Evolutionary conservation across 176 grass and related monocot genomes (phyloP).

Genomic region (Musa itinerans): DNA sequence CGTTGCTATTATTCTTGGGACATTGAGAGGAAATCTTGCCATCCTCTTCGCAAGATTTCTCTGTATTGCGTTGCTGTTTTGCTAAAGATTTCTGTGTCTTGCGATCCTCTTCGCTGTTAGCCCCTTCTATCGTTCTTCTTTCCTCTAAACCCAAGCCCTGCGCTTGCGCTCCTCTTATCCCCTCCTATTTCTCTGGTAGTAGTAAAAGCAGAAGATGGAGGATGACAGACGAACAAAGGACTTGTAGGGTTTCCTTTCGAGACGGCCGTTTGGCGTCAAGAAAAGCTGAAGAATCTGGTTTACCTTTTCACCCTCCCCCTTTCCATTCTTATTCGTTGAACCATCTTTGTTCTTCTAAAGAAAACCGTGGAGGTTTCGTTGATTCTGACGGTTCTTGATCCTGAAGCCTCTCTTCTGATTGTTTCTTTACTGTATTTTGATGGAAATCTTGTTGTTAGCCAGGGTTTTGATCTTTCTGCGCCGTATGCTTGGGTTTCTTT

Average conservation of each 20-base stretch:
- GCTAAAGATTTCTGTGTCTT: too few species aligned
- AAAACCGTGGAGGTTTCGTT: too few species aligned
- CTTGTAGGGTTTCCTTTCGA: constrained; percentile 51
- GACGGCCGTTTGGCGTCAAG: constrained; percentile 50
- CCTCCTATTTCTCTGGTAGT: not conserved
- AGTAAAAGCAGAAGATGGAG: constrained; percentile 6
- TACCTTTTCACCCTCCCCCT: not conserved
- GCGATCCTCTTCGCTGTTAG: too few species aligned
- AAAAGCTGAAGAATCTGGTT: constrained; percentile 79
- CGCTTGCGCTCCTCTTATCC: too few species aligned
- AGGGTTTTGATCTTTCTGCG: not conserved
- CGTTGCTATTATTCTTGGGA: too few species aligned
- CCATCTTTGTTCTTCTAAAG: too few species aligned
- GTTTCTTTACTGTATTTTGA: not conserved
- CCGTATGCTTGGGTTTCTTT: not conserved
- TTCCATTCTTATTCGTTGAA: not conserved
- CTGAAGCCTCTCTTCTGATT: not conserved
- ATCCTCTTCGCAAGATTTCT: too few species aligned
- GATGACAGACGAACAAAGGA: constrained; percentile 6
- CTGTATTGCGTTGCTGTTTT: too few species aligned
- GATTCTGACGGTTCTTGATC: not conserved
- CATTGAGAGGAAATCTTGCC: not conserved
- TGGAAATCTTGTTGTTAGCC: not conserved
- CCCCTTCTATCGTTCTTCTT: too few species aligned
- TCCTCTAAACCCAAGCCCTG: too few species aligned